A percentile compares a stretch with the other conserved stretches of the same genome.
phyloP scores from a whole-genome alignment of 2,329 filamentous ascomycete species.

The Aspergillus cejpii region DNA sequence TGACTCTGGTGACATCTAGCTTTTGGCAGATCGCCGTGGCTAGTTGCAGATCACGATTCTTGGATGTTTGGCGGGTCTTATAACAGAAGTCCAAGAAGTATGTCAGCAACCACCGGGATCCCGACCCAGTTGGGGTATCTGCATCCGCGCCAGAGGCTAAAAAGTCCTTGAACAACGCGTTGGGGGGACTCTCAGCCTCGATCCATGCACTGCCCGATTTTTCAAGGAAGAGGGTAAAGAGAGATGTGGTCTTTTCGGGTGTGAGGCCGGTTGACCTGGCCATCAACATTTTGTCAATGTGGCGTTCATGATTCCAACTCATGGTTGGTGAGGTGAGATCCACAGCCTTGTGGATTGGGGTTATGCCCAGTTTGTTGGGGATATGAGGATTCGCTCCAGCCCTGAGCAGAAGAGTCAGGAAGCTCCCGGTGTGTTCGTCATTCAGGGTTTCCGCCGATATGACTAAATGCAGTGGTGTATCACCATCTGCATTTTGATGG shows the following conservation, averaged over 20 bases:
- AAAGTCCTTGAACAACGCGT: not conserved
- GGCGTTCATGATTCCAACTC: not conserved
- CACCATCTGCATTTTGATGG: not conserved
- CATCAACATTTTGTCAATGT: not conserved
- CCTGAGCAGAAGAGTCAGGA: not conserved
- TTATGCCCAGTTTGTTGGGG: not conserved
- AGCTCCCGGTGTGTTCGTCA: not conserved
- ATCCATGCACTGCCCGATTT: not conserved
- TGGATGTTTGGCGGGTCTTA: not conserved
- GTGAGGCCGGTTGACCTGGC: not conserved
- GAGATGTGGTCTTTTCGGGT: not conserved
- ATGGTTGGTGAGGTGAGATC: not conserved
- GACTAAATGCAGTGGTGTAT: not conserved
- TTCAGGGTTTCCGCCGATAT: not conserved
- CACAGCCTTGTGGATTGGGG: not conserved
- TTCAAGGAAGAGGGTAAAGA: not conserved
- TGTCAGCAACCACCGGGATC: not conserved
- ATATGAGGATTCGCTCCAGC: not conserved
- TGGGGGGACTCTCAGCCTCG: not conserved
- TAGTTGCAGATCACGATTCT: not conserved
- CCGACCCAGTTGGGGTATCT: not conserved
- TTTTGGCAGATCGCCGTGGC: not conserved
- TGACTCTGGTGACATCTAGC: not conserved
- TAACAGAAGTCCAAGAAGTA: not conserved
- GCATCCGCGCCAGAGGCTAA: not conserved